Percentiles rank a stretch among this genome's conserved stretches.
phyloP scores from a whole-genome alignment of 306 rosid species.

The Inga laurina region DNA sequence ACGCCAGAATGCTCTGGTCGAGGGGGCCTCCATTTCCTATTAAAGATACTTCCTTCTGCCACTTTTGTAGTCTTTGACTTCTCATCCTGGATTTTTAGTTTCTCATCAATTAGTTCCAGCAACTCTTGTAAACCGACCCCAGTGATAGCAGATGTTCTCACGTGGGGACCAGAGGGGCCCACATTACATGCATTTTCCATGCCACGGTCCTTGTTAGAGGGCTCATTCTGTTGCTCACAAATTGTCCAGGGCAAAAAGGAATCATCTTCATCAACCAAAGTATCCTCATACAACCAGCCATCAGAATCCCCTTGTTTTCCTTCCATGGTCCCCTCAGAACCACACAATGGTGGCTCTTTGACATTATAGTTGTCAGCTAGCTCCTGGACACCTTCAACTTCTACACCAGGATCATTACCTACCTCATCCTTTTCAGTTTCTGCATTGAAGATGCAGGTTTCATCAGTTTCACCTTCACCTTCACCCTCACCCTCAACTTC shows the following conservation, averaged over 20 bases:
- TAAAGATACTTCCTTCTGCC: constrained; percentile 50
- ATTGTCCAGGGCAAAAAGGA: constrained; percentile 28
- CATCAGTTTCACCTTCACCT: constrained; percentile 33
- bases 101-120: constrained; percentile 73
- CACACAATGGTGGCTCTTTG: constrained; percentile 32
- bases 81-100: constrained; percentile 58
- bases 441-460: constrained; percentile 30
- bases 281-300: constrained; percentile 60
- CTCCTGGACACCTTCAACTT: constrained; percentile 16
- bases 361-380: constrained; percentile 15
- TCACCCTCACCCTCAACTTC: constrained; percentile 38
- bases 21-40: constrained; percentile 85
- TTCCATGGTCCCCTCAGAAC: constrained; percentile 37
- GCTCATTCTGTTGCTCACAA: constrained; percentile 35
- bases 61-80: constrained; percentile 46
- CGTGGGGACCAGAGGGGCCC: constrained; percentile 56
- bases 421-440: constrained; percentile 23
- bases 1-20: constrained; percentile 43
- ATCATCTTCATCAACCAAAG: constrained; percentile 39
- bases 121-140: constrained; percentile 88
- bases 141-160: constrained; percentile 70
- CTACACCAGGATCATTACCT: constrained; percentile 27
- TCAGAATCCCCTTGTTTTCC: constrained; percentile 54
- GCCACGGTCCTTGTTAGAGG: constrained; percentile 18
- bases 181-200: constrained; percentile 27